A percentile compares a stretch with the other conserved stretches of the same genome.
phyloP scores from a whole-genome alignment of 2,329 filamentous ascomycete species.

The Pochonia chlamydosporia region DNA sequence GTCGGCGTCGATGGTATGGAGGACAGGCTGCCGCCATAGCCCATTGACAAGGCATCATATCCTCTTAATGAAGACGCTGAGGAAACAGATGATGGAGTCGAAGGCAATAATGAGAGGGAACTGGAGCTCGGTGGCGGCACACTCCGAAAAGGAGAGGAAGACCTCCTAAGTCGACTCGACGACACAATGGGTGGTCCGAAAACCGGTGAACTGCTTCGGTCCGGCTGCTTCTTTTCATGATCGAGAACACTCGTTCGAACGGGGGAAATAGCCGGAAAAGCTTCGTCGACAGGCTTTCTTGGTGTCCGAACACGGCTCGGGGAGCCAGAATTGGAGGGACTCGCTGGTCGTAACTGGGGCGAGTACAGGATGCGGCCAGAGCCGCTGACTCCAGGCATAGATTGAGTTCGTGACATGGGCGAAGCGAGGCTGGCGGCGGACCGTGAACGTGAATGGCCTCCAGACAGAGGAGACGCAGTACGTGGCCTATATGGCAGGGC shows the following conservation, averaged over 20 bases:
- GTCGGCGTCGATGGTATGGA: constrained; percentile 80
- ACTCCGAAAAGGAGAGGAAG: constrained; percentile 52
- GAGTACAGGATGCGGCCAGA: constrained; percentile 52
- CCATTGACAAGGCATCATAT: constrained; percentile 41
- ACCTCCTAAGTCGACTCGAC: constrained; percentile 37
- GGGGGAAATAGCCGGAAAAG: constrained; percentile 51
- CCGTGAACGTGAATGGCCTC: constrained; percentile 50
- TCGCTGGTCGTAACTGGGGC: constrained; percentile 46
- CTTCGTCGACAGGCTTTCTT: constrained; percentile 54
- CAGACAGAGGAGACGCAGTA: constrained; percentile 55
- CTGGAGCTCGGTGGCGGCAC: constrained; percentile 33
- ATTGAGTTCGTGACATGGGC: constrained; percentile 57
- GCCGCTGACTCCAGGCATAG: constrained; percentile 56
- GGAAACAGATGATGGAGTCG: constrained; percentile 41
- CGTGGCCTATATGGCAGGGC: constrained; percentile 54
- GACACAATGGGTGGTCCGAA: constrained; percentile 28
- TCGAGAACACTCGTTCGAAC: constrained; percentile 51
- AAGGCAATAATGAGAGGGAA: constrained; percentile 26
- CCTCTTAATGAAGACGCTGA: constrained; percentile 45
- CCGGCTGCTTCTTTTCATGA: constrained; percentile 39
- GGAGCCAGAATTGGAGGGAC: constrained; percentile 41
- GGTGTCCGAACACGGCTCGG: constrained; percentile 46
- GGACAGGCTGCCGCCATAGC: constrained; percentile 46
- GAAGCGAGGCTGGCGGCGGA: constrained; percentile 50
- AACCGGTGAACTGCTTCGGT: constrained; percentile 48